Conservation (phyloP, 805 yeast genomes). For the Candida parachauliodes region DNA sequence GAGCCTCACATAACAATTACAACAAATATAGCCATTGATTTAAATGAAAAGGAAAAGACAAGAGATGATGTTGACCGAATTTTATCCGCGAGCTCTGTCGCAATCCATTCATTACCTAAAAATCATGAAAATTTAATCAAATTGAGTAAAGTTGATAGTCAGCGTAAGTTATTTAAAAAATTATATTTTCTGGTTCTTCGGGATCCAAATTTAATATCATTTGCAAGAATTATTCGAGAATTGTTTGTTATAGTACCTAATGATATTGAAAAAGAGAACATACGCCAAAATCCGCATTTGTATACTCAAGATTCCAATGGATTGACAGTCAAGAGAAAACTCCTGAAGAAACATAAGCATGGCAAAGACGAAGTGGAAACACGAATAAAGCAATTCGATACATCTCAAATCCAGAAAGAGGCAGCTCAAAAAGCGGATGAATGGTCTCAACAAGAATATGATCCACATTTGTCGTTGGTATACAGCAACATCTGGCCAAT, state of each 20-base stretch:
- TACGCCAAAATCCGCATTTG: slow-evolving; percentile 34
- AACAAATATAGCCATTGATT: slow-evolving; percentile 49
- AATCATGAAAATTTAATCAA: slow-evolving; percentile 38
- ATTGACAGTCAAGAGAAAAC: slow-evolving; percentile 24
- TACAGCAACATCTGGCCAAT: slow-evolving; percentile 66
- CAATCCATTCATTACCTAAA: slow-evolving; percentile 41
- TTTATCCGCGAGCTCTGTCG: slow-evolving; percentile 56
- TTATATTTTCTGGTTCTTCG: slow-evolving; percentile 46
- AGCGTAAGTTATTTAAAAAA: slow-evolving; percentile 50
- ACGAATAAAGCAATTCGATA: slow-evolving; percentile 23
- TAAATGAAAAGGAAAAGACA: slow-evolving; percentile 30
- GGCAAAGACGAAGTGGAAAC: slow-evolving; percentile 4
- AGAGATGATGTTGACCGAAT: slow-evolving; percentile 58
- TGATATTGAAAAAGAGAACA: slow-evolving; percentile 33
- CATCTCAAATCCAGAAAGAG: slow-evolving; percentile 20
- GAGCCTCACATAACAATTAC: slow-evolving; percentile 79
- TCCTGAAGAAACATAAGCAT: slow-evolving; percentile 17
- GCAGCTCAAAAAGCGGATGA: slow-evolving; percentile 46
- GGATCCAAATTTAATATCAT: slow-evolving; percentile 45
- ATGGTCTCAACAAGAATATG: slow-evolving; percentile 57
- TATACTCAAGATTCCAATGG: slow-evolving; percentile 33
- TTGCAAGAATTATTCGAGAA: slow-evolving; percentile 56
- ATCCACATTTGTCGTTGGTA: slow-evolving; percentile 71
- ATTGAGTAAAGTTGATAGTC: slow-evolving; percentile 43
- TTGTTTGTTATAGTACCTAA: slow-evolving; percentile 48